Evolutionary conservation across 495 filamentous ascomycete genomes (phyloP).

Genomic region (Xylaria castorea): DNA sequence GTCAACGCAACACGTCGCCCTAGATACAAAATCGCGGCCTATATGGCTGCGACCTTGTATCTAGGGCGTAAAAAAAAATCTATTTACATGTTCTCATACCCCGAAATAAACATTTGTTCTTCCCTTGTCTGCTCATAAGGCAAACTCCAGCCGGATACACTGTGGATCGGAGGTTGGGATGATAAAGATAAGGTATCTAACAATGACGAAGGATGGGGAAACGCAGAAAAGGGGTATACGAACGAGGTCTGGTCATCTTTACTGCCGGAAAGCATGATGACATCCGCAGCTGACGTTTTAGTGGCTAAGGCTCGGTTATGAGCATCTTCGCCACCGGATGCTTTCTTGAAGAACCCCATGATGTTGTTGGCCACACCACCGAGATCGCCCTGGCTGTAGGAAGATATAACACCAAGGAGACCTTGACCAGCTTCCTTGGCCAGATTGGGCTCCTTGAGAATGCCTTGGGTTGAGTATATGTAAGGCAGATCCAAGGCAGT

Average conservation of each 20-base stretch:
- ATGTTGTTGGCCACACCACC: conserved; percentile 80
- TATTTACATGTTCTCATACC: conserved; percentile 31
- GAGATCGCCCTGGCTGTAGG: conserved; percentile 90
- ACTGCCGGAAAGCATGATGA: conserved; percentile 96
- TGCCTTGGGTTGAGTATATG: conserved; percentile 92
- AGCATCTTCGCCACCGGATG: conserved; percentile 80
- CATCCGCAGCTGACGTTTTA: conserved; percentile 94
- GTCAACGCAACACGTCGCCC: conserved; percentile 64
- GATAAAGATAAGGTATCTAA: conserved; percentile 24
- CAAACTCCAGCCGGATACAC: neutral
- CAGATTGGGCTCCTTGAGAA: conserved; percentile 97
- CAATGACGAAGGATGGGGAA: conserved; percentile 32
- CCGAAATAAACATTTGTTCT: conserved; percentile 3
- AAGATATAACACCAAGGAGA: conserved; percentile 84
- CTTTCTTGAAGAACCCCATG: conserved; percentile 92
- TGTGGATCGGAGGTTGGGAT: conserved; percentile 21
- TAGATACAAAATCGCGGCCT: conserved; percentile 54
- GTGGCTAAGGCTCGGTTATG: conserved; percentile 81
- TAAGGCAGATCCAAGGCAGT: conserved; percentile 96
- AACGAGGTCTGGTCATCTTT: conserved; percentile 96
- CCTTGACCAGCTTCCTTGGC: conserved; percentile 98
- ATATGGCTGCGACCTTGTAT: conserved; percentile 42
- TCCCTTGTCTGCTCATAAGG: conserved; percentile 4
- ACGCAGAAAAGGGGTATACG: conserved; percentile 56
- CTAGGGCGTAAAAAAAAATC: conserved; percentile 45